phyloP scores from a whole-genome alignment of 257 asterid species.

The Solanum neorickii region DNA sequence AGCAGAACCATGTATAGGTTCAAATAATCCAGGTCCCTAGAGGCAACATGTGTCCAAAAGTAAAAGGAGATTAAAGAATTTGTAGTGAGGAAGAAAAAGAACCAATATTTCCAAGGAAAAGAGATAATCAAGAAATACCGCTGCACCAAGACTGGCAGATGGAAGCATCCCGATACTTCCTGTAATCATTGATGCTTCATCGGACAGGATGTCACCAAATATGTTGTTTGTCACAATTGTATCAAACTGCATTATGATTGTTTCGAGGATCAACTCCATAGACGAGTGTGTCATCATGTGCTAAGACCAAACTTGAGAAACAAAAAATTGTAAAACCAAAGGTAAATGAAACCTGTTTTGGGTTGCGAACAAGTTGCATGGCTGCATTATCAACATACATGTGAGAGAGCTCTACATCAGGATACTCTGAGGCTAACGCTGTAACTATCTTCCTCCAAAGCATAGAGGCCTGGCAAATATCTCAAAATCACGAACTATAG shows the following conservation, averaged over 20 bases:
- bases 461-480: slow-evolving; percentile 72
- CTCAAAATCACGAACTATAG: slow-evolving; percentile 3
- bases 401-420: slow-evolving; percentile 93
- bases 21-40: slow-evolving; percentile 96
- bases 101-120: neutral
- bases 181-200: slow-evolving; percentile 98
- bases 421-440: slow-evolving; percentile 63
- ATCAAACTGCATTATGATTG: slow-evolving; percentile 59
- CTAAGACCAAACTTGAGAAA: neutral
- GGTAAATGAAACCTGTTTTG: slow-evolving; percentile 61
- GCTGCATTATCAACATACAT: slow-evolving; percentile 99
- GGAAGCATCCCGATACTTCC: slow-evolving; percentile 99
- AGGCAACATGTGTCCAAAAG: neutral
- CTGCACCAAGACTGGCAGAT: slow-evolving; percentile 88
- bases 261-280: neutral
- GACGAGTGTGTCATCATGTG: neutral
- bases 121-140: slow-evolving; percentile 32
- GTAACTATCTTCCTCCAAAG: slow-evolving; percentile 82
- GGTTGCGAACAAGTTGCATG: slow-evolving; percentile 97
- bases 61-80: neutral
- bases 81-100: neutral
- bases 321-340: neutral
- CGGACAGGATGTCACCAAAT: slow-evolving; percentile 95
- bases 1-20: slow-evolving; percentile 99
- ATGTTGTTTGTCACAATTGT: slow-evolving; percentile 93